Base-by-base conservation (phyloP, 163 green algal genomes). In the Scenedesmus sp. region DNA sequence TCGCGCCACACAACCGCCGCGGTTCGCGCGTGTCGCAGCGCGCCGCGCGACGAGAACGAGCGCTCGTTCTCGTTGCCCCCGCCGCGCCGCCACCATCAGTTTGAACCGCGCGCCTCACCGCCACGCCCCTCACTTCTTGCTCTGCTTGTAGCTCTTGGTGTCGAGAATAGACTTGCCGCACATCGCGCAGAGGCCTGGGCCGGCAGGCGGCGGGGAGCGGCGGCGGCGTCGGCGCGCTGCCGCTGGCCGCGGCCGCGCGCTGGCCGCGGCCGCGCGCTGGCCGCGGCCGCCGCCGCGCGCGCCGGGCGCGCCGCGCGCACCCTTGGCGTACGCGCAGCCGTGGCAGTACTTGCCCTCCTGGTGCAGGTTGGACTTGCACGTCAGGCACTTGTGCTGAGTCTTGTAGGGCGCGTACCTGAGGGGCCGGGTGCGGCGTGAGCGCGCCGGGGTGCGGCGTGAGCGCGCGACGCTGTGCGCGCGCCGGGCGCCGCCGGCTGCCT, bases 311-410 rank as follows among this genome's bases (percentile, higher is more conserved):
- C n/a, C 39, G 51, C 64, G 22, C 57, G 29, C 53, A 86, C 80
- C 90, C 54, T 91, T 89, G 22, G 50, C 65, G 63, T 94, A 94
- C 0, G 89, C 87, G 63, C 90, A 95, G 11, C 54, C 58, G 34
- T 95, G 91, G 66, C 91, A 95, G 60, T 92, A 94, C 47, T 84
- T 81, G 42, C 86, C 89, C 17, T 86, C 81, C 57, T 92, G 84
- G 48, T 89, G 84, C 11, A 95, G 62, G 0, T 63, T 87, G 13
- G 60, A 63, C 75, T 93, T 95, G 77, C 91, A 95, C 14, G 86
- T 74, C 39, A 88, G 88, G 78, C 91, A 95, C 75, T 92, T 91
- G 11, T 90, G 89, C 14, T 65, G 51, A 28, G 57, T 33, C 26
- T 58, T 58, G 51, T 83, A 83, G 14, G 79, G 87, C 26, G 70